Base-by-base conservation (phyloP, 176 grass and related monocot genomes). In the Chloris gayana region DNA sequence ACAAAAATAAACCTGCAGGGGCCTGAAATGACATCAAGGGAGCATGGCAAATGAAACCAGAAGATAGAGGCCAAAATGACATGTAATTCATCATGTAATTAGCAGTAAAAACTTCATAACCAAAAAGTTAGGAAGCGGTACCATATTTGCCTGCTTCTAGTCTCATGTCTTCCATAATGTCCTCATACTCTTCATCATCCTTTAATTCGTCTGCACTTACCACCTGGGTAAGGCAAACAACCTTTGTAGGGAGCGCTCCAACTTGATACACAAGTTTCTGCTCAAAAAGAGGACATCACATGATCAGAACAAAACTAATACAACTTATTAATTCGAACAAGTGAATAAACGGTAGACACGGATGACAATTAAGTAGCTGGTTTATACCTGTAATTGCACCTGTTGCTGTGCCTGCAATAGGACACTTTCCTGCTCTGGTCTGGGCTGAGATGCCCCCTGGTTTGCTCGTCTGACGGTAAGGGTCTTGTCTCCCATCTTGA, bases 401-500 rank as follows among this genome's bases (percentile, higher is more conserved):
- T 99, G 96, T 70, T 99, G 96, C 50, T 99, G 96, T 78, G 96
- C 96, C 78, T 99, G 96, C 75, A 99, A 85, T 29, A 95, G 76
- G 71, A 99, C 83, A 75, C 54, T 99, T 87, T 99, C 96, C 78
- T 99, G 96, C 39, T 99, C 96, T 66, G 96, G 92, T 72, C 92
- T 94, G 35, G 96, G 88, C 68, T 99, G 96, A 27, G 85, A 46
- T 61, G 90, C 33, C n/a, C 96, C 96, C 75, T 99, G 96, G 79
- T 93, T 99, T 67, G 96, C 96, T 39, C 96, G 85, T 66, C 96
- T 86, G 30, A 99, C 96, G 53, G 96, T 99, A 70, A 99, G 90
- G 29, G 96, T 99, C 85, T 99, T 99, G 88, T 95, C 96, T 73
- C 96, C 96, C 96, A 99, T 99, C 79, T 99, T 99, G 69, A 99